Conservation (phyloP, 768 basidiomycete species). For the Naganishia friedmannii region DNA sequence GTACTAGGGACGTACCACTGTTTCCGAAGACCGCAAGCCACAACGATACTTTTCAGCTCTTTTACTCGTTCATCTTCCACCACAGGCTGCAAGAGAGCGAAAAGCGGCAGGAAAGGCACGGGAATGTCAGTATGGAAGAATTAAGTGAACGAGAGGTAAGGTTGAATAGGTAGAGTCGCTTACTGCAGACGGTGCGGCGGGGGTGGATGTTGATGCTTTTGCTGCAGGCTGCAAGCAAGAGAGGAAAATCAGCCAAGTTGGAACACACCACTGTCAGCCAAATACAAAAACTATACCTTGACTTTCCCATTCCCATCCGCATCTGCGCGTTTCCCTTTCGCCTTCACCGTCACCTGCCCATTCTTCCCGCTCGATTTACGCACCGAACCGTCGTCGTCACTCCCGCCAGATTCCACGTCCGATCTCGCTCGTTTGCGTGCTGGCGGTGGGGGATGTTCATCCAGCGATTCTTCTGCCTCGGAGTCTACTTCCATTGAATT, state of each 20-base stretch:
- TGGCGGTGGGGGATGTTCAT: neutral
- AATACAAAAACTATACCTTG: neutral
- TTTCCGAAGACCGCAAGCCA: constrained; percentile 46
- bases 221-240: constrained; percentile 26
- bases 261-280: no score
- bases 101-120: neutral
- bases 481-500: constrained; percentile 7
- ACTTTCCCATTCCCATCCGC: neutral
- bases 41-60: constrained; percentile 44
- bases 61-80: constrained; percentile 31
- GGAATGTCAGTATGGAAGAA: no score
- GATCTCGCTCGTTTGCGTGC: constrained; percentile 19
- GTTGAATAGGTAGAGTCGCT: neutral
- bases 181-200: neutral
- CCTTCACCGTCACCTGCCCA: neutral
- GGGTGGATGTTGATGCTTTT: constrained; percentile 31
- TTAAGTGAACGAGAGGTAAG: neutral
- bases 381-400: neutral
- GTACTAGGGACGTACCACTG: constrained; percentile 26
- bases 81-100: neutral
- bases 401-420: constrained; percentile 27
- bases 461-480: constrained; percentile 1
- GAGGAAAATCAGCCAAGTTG: no score
- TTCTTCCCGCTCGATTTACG: neutral
- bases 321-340: neutral